phyloP scores from a whole-genome alignment of 768 basidiomycete species.

The Cubamyces lactineus region DNA sequence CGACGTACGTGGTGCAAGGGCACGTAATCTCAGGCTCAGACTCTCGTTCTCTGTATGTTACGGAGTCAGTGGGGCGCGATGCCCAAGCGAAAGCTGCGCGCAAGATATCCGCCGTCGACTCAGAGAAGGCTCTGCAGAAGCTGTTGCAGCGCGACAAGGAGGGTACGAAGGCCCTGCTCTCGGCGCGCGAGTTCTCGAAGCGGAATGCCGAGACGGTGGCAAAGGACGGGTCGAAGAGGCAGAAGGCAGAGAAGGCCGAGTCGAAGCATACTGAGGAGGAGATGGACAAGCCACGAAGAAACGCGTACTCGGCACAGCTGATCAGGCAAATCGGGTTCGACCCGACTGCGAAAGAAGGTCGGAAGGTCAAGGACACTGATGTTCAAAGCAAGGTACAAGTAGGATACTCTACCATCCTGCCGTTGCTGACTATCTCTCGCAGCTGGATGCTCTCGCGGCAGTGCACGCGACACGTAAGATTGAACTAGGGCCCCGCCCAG shows the following conservation, averaged over 20 bases:
- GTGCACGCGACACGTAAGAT: conserved; percentile 57
- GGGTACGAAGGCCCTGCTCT: conserved; percentile 66
- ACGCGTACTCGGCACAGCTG: conserved; percentile 64
- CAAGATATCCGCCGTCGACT: conserved; percentile 55
- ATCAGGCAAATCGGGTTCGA: conserved; percentile 82
- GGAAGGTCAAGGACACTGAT: conserved; percentile 39
- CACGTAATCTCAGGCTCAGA: conserved; percentile 63
- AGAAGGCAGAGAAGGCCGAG: conserved; percentile 26
- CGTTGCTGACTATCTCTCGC: neutral
- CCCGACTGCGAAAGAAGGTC: conserved; percentile 62
- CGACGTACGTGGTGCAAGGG: conserved; percentile 83
- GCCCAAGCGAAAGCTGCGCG: conserved; percentile 79
- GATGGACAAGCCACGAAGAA: conserved; percentile 36
- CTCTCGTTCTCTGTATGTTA: conserved; percentile 49
- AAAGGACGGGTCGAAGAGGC: conserved; percentile 26
- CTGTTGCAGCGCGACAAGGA: conserved; percentile 68
- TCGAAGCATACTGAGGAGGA: conserved; percentile 22
- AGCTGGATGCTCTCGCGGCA: conserved; percentile 62
- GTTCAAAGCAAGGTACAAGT: conserved; percentile 61
- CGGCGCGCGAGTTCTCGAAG: conserved; percentile 53
- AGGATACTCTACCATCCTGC: neutral
- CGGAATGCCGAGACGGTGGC: conserved; percentile 31
- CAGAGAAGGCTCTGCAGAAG: conserved; percentile 61
- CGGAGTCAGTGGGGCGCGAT: conserved; percentile 78
- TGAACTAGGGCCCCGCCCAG: conserved; percentile 63